Evolutionary conservation across 23 red algal species (phyloP), one percentile per base, ranked within the genome.

Genomic region (Porphyridium purpureum): DNA sequence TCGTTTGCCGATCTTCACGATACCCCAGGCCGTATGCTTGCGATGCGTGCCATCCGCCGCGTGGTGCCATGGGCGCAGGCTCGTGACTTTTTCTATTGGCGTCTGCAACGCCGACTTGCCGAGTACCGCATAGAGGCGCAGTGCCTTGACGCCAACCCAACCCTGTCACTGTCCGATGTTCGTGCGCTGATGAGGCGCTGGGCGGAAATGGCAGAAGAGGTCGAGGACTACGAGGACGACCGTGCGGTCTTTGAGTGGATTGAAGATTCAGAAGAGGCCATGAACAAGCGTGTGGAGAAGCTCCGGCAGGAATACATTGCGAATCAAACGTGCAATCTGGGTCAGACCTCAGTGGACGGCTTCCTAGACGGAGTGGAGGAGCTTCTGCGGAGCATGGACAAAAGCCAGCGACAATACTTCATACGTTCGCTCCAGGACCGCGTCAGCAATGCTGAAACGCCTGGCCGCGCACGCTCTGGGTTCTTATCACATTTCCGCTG

Each of bases 81-180:
- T 7, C 66, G 90, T 1, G 49, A 62, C 9, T 98, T 98, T 63
- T 98, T 98, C 71, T 98, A 86, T 57, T 98, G 90, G 90, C 73
- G 90, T 31, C 26, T 98, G 15, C 90, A 83, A 40, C 53, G 90
- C n/a, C 69, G 90, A 19, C 62, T 98, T 4, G 62, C 79, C 14
- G 90, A 98, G 54, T 67, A 81, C 28, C 63, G 64, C 17, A 32
- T 98, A 3, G 50, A 76, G 15, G 47, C 35, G 7, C 66, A 57
- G 21, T 33, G 80, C 19, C 50, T 27, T 0, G 24, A 35, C 2
- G 80, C 90, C 23, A 70, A 98, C 50, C 64, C 72, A 22, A 14
- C 26, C 6, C 52, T 98, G 31, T 38, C 44, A 14, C 15, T 5
- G 50, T 49, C 49, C 5, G 58, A 98, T 56, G 51, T 85, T 17